Base-by-base conservation (phyloP, 2,329 filamentous ascomycete species). In the Laburnicola sp. region DNA sequence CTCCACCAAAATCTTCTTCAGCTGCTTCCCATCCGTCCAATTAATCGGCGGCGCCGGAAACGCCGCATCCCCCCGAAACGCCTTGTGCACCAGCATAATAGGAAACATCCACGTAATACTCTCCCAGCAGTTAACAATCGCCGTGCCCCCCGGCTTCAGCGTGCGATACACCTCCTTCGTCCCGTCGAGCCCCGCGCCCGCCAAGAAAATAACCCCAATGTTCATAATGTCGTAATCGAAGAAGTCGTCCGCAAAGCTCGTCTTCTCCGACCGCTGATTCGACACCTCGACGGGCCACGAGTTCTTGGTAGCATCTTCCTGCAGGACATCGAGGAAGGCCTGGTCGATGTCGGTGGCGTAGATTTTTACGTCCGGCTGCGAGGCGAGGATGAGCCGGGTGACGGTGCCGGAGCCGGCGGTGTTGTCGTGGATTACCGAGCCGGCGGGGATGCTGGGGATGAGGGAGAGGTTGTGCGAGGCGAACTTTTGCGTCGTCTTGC, bases 141-240 rank as follows among this genome's bases (percentile, higher is more conserved):
- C 75, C 0, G 60, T 58, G 2, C 75, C 74, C 22, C 65, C 71
- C 2, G 69, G 65, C 31, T 65, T 59, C 1, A 77, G 65, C 0
- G 74, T 76, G 31, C 75, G 66, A 48, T 63, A 59, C 26, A 76
- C 67, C 48, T 76, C 73, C 8, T 56, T 63, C 0, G 72, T 69
- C 35, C 70, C 74, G 23, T 60, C 63, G 3, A 66, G 53, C 0
- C 66, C 64, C 1, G 50, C 59, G 46, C 64, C 59, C 0, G 50
- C 30, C 36, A 70, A 73, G 54, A 75, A 74, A 48, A 75, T 61
- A 39, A 77, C 65, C 5, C 70, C 74, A 28, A 76, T 69, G 56
- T 73, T 75, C 4, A 70, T 76, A 46, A 77, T 60, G 3, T 62
- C 66, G 56, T 74, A 69, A 0, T 68, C 70, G 59, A 77, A 77